Conservation (phyloP, 2,329 filamentous ascomycete genomes). For the Atkinsonella texensis region DNA sequence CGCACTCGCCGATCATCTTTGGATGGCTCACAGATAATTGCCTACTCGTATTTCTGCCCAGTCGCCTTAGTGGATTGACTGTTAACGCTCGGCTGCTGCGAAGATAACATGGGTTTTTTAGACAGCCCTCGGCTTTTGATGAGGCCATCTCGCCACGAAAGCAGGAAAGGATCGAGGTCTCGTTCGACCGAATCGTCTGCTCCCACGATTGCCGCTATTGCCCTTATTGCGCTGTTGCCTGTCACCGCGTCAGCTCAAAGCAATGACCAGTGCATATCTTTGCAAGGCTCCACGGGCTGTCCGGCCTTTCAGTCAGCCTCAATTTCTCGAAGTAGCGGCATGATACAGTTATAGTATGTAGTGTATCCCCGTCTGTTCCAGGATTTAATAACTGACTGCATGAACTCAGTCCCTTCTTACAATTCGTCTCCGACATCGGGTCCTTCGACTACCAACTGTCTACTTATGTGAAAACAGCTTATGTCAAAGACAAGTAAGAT, state of each 20-base stretch:
- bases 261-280: conserved; percentile 44
- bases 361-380: neutral
- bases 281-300: conserved; percentile 58
- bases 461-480: conserved; percentile 61
- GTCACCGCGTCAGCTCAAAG: conserved; percentile 24
- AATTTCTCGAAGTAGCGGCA: conserved; percentile 48
- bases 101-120: neutral
- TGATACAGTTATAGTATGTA: conserved; percentile 54
- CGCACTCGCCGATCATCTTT: neutral
- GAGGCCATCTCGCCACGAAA: neutral
- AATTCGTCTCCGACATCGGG: conserved; percentile 60
- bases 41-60: neutral
- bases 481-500: conserved; percentile 62
- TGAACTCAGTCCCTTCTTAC: conserved; percentile 62
- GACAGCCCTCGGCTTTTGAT: neutral
- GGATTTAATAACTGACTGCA: neutral
- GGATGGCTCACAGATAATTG: conserved; percentile 3
- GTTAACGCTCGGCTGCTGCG: neutral
- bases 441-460: conserved; percentile 69
- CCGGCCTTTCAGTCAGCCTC: conserved; percentile 61
- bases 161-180: neutral
- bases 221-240: conserved; percentile 16
- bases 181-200: neutral
- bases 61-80: neutral
- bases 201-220: conserved; percentile 8